Evolutionary conservation across 139 green algal genomes (phyloP), one percentile per base, ranked within the genome.

Genomic region (Tetraselmis striata): DNA sequence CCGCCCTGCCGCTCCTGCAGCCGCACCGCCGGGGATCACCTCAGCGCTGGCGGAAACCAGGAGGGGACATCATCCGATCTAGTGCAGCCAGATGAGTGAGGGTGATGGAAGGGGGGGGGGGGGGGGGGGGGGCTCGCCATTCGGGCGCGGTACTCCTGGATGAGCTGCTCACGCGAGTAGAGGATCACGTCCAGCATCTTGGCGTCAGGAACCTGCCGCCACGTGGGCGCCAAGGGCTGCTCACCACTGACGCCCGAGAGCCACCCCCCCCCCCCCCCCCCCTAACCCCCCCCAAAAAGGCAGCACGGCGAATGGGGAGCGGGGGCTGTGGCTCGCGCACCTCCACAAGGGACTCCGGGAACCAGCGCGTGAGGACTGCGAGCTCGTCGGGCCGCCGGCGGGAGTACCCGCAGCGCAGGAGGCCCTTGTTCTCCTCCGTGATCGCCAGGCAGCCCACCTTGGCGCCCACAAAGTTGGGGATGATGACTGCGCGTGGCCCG

Each of bases 101-200:
- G n/a, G n/a, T n/a, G n/a, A n/a, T n/a, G n/a, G n/a, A n/a, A n/a
- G n/a, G n/a, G n/a, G n/a, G n/a, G n/a, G n/a, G n/a, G n/a, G n/a
- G n/a, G n/a, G n/a, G n/a, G n/a, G n/a, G n/a, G n/a, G n/a, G 32
- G 58, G 28, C 29, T 77, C 76, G 1, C 87, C 87, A 30, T 91
- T 91, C 24, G 81, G 83, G 25, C 90, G 90, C 90, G 84, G 45
- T 94, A 90, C 84, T 98, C 95, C 81, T 94, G 86, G 26, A 93
- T 29, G 45, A 98, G 81, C 88, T 98, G 95, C 84, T 98, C 93
- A 0, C 95, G 81, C 0, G 85, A 94, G 88, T 99, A 99, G 0
- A 99, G 82, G 76, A 99, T 99, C 77, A 98, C 82, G 83, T 99
- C 95, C 28, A 99, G 86, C 80, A 91, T 90, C 81, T 91, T 88